Evolutionary conservation across 2,329 filamentous ascomycete species (phyloP), one percentile per base, ranked within the genome.

Genomic region (Aspergillus ochraceoroseus): DNA sequence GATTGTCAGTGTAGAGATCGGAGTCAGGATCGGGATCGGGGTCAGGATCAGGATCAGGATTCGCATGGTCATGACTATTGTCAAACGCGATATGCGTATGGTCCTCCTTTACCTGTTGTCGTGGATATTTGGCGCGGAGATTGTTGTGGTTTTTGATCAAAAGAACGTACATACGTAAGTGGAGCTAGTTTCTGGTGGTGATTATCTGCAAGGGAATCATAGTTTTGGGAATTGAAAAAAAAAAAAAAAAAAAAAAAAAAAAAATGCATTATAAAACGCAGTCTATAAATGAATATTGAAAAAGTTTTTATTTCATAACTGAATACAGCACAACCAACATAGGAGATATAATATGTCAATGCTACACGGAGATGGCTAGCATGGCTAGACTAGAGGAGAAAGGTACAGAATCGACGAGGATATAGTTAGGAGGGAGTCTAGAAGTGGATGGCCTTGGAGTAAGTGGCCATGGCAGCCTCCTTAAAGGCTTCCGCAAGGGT

Each of bases 401-500:
- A 38, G 48, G 34, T 41, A 49, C 43, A 44, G 25, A 52, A 54
- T 39, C 29, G 26, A 26, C 17, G 51, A 52, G 50, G 47, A 51
- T 57, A 47, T 52, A 41, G 43, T 38, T 36, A 22, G 43, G 43
- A 43, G 43, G 35, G 37, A 43, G 47, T 53, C 56, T 85, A 98
- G 71, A 85, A 94, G 75, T 98, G 92, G 66, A 98, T 95, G 53
- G 92, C 83, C 76, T 95, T 92, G 60, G 82, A 80, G 73, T 94
- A 88, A 35, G 90, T 95, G 48, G 87, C 86, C 92, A 98, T 96
- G 56, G 92, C 92, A 60, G 92, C 92, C 79, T 98, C 92, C 78
- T 98, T 98, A 79, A 98, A 96, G 30, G 92, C 92, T 75, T 98
- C 92, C 15, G 90, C 82, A 46, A 98, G 77, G 36, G 89, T 95